These are phyloP conservation scores for Phalaenopsis equestris DNA, from an alignment of 106 monocot species.

Conservation along the genomic window DNA sequence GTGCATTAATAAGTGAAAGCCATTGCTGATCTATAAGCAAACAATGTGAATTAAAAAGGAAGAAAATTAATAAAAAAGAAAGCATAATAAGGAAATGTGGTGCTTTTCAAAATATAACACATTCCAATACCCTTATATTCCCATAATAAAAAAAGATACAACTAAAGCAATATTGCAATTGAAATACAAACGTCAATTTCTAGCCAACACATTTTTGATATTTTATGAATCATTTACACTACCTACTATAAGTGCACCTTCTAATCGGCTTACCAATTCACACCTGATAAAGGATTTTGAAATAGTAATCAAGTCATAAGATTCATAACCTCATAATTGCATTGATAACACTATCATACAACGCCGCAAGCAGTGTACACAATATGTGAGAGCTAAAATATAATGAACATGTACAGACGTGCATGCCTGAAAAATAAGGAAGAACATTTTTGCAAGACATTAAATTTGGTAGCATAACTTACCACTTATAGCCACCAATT, in stretches of 20 bases:
- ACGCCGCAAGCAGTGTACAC: neutral
- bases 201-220: neutral
- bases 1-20: no score
- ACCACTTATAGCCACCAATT: conserved; percentile 97
- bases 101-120: no score
- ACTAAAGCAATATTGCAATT: conserved; percentile 1
- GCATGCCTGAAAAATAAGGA: neutral
- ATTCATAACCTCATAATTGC: neutral
- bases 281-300: neutral
- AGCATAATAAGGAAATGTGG: no score
- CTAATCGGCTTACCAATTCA: neutral
- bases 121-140: neutral
- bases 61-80: no score
- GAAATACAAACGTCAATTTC: conserved; percentile 1
- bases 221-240: neutral
- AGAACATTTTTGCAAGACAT: neutral
- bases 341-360: neutral
- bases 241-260: neutral
- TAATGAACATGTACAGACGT: neutral
- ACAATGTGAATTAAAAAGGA: no score
- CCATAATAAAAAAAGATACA: neutral
- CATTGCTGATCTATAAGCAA: no score
- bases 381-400: neutral
- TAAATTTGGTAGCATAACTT: conserved; percentile 4
- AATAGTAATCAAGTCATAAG: neutral